A percentile compares a stretch with the other conserved stretches of the same genome.
Evolutionary conservation across 805 yeast genomes (phyloP).

Genomic region (Saccharomycopsis oosterbeekiorum): DNA sequence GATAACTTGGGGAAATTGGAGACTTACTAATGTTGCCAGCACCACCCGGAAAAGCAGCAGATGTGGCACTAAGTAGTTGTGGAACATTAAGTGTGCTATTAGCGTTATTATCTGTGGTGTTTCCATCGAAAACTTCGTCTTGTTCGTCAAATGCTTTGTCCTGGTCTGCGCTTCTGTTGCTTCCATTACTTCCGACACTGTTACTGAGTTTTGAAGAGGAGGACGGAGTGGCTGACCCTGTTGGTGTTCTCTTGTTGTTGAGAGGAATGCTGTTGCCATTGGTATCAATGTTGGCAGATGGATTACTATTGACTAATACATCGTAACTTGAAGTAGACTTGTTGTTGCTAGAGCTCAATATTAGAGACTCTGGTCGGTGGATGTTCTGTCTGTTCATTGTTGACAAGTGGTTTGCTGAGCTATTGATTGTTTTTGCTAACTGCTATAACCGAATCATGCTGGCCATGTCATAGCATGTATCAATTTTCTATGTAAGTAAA

Average conservation of each 20-base stretch:
- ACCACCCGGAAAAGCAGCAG: neutral
- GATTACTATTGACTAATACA: neutral
- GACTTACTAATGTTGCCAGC: neutral
- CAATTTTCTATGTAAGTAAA: too few relatives aligned
- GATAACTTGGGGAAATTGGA: conserved; percentile 17
- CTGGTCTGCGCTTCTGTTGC: neutral
- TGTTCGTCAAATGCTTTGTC: neutral
- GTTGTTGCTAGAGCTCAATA: conserved; percentile 3
- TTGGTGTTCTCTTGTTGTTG: conserved; percentile 10
- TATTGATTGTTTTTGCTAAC: too few relatives aligned
- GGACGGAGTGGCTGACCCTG: conserved; percentile 8
- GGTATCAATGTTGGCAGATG: neutral
- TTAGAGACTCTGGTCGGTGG: conserved; percentile 17
- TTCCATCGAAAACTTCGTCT: neutral
- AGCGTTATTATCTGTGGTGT: neutral
- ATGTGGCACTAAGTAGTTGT: conserved; percentile 1
- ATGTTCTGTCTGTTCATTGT: conserved; percentile 18
- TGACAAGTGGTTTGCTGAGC: neutral
- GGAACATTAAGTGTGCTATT: neutral
- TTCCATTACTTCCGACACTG: neutral
- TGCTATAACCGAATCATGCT: too few relatives aligned
- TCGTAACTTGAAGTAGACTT: neutral
- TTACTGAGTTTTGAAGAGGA: neutral
- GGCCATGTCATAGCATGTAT: too few relatives aligned
- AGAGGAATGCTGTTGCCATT: conserved; percentile 14